Conservation (phyloP, 31 red algal species). For the Bonnemaisonia californica region DNA sequence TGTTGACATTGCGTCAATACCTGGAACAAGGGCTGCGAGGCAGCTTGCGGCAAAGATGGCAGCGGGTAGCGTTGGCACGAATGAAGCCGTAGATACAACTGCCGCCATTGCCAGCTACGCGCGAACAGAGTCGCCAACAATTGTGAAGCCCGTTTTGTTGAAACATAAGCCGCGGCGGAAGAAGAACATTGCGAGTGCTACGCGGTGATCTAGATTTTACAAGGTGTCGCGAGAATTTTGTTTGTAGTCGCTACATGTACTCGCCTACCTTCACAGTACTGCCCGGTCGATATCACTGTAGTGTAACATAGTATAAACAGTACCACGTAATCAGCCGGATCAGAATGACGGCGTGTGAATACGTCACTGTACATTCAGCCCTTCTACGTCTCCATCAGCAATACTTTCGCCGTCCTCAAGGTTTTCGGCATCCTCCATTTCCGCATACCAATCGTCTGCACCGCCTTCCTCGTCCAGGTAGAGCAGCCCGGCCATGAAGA, state of each 20-base stretch:
- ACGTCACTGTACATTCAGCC: not conserved
- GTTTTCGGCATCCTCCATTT: not conserved
- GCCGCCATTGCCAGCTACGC: conserved; percentile 43
- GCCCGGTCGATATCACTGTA: too few relatives aligned
- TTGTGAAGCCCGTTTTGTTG: conserved; percentile 50
- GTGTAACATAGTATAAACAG: conserved; percentile 1
- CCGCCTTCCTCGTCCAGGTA: not conserved
- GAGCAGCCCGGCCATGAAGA: not conserved
- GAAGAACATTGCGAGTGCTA: conserved; percentile 18
- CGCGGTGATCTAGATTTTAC: not conserved
- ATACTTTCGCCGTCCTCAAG: not conserved
- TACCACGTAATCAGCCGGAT: not conserved
- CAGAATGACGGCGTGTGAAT: too few relatives aligned
- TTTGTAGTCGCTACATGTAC: too few relatives aligned
- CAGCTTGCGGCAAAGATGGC: conserved; percentile 22
- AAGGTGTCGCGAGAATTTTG: not conserved
- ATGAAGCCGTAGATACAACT: not conserved
- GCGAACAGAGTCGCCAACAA: not conserved
- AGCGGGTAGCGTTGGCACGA: not conserved
- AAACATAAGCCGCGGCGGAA: conserved; percentile 47
- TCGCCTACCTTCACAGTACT: too few relatives aligned
- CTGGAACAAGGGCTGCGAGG: conserved; percentile 50
- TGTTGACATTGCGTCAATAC: conserved; percentile 40
- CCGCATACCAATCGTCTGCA: not conserved
- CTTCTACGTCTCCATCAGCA: not conserved